Evolutionary conservation across 179 eudicot genomes (phyloP), one percentile per base, ranked within the genome.

Genomic region (Patellifolia procumbens): DNA sequence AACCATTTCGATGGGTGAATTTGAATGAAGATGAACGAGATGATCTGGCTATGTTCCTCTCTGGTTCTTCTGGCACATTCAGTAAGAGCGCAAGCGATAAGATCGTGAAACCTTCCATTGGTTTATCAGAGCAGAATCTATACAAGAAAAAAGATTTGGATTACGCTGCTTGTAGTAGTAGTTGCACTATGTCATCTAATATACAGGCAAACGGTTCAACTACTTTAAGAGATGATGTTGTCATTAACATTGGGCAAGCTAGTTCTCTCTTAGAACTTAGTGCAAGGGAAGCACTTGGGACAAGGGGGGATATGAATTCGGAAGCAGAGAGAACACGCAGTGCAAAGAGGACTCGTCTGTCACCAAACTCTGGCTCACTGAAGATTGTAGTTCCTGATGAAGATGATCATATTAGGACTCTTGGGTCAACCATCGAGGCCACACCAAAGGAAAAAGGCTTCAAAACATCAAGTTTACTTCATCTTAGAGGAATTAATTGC

Each of bases 21-120:
- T 85, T 94, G 82, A 87, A 94, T 81, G 92, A 92, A 78, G 87
- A 89, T 75, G 97, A 94, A 79, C 85, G 92, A 61, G 91, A 94
- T 68, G 97, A 92, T 78, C 86, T 94, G 37, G 97, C 97, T 45
- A 79, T 81, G 88, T 94, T 94, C 78, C 89, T 94, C 49, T 91
- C 95, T 53, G 94, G 96, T 62, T 72, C 81, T 75, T 72, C 85
- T 3, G 92, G 83, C 75, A 77, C 81, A 48, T 53, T 80, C 15
- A 68, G 82, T 26, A 73, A 43, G 63, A 55, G 63, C 82, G 61
- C 81, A 72, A 79, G 78, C 75, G 62, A 58, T 75, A 82, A 83
- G 53, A 51, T 81, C 49, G 29, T 52, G 17, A 51, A 82, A 74
- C 46, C 45, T 56, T 26, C 78, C 43, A 67, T 75, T 20, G 80